Base-by-base conservation (phyloP, 208 protist species). In the Leishmania lainsoni region DNA sequence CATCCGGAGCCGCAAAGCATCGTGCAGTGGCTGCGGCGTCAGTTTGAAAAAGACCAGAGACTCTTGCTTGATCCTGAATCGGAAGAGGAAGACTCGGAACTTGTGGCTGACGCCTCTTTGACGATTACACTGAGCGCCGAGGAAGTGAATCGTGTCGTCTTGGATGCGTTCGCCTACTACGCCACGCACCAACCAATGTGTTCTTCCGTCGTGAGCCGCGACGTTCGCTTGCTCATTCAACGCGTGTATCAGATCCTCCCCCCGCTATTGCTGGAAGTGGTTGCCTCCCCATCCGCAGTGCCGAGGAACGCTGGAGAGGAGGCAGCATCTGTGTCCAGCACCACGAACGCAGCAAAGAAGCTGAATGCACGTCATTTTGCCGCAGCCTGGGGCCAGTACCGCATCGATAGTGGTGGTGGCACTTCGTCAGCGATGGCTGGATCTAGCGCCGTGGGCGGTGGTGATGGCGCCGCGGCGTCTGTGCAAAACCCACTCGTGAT, bases 101-200 rank as follows among this genome's bases (percentile, higher is more conserved):
- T 16, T 20, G 58, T 8, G 4, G 29, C 48, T 10, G 58, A 42
- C 12, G 49, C 4, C 16, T 69, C 45, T 4, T 3, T 2, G n/a
- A 66, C 59, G 6, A 73, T 65, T 9, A 83, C 76, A 5, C 56
- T 82, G 4, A 77, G 52, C 35, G n/a, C 80, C 16, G 76, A 81
- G 32, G 63, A 66, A 2, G 71, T 83, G 32, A 65, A 85, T 26
- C 74, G 70, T 42, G 77, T 77, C 6, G 76, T 81, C 73, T 32
- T 56, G 26, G 83, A 90, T 54, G 92, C 92, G 6, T 86, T 93
- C 10, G 51, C 39, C 58, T 90, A 95, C 84, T 97, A 96, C 91
- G 75, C 76, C 42, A 89, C 90, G 0, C 90, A 94, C 39, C 87
- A 91, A 61, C 94, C 94, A 22, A 97, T 97, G 94, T 83, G 85